These are phyloP conservation scores for Mycosphaerella sp. DNA, from an alignment of 2,329 filamentous ascomycete genomes.

Conservation along the genomic window DNA sequence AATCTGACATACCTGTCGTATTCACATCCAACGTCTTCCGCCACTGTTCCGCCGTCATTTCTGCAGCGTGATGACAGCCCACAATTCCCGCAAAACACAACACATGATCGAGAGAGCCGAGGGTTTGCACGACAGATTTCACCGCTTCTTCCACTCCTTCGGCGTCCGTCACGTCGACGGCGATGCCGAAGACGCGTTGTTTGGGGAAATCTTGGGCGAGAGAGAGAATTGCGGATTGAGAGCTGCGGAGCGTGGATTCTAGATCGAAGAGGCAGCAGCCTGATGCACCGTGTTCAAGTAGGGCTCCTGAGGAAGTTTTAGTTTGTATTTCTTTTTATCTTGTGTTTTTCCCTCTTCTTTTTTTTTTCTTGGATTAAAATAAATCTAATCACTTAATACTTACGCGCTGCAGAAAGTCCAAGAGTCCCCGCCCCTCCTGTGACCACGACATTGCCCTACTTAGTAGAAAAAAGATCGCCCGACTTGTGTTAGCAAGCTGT, in stretches of 20 bases:
- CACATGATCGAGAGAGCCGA: conserved; percentile 51
- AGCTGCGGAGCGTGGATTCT: conserved; percentile 37
- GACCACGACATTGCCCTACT: conserved; percentile 48
- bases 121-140: conserved; percentile 34
- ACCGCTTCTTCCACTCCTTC: conserved; percentile 43
- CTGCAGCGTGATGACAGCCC: conserved; percentile 51
- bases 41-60: conserved; percentile 55
- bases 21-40: conserved; percentile 63
- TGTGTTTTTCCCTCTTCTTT: too few species aligned
- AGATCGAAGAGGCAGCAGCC: conserved; percentile 58
- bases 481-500: not conserved
- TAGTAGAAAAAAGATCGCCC: not conserved
- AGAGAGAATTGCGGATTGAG: conserved; percentile 38
- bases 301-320: conserved; percentile 35
- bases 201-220: conserved; percentile 52
- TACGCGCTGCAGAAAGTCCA: conserved; percentile 49
- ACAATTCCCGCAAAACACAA: conserved; percentile 65
- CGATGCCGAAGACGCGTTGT: conserved; percentile 45
- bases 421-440: conserved; percentile 62
- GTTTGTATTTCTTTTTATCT: too few species aligned
- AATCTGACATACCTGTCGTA: conserved; percentile 41
- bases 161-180: conserved; percentile 56
- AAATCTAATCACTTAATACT: not conserved
- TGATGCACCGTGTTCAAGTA: conserved; percentile 61
- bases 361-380: too few species aligned